These are phyloP conservation scores for Theobroma cacao DNA, from an alignment of 345 rosid species.

Conservation along the genomic window DNA sequence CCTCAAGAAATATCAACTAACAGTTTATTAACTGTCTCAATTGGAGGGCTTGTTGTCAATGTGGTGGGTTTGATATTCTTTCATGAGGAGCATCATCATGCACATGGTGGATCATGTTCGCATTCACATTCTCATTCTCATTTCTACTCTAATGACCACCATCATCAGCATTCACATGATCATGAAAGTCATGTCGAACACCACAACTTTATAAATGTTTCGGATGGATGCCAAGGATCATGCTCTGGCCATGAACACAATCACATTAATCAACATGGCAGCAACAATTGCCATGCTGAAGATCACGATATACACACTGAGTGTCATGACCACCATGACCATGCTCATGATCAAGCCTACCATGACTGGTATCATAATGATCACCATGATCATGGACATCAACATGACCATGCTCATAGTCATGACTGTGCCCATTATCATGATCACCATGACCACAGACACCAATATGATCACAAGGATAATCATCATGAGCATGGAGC, in stretches of 20 bases:
- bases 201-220: slow-evolving; percentile 36
- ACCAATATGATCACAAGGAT: neutral
- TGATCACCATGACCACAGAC: slow-evolving; percentile 5
- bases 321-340: slow-evolving; percentile 23
- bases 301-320: neutral
- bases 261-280: neutral
- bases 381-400: slow-evolving; percentile 15
- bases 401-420: slow-evolving; percentile 18
- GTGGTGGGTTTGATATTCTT: slow-evolving; percentile 85
- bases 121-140: slow-evolving; percentile 54
- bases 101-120: slow-evolving; percentile 88
- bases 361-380: no score
- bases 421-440: slow-evolving; percentile 7
- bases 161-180: slow-evolving; percentile 31
- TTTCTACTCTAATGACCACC: slow-evolving; percentile 32
- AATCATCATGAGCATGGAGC: slow-evolving; percentile 7
- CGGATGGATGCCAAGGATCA: slow-evolving; percentile 33
- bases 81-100: slow-evolving; percentile 99
- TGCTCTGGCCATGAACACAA: slow-evolving; percentile 27
- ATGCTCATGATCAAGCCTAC: slow-evolving; percentile 22
- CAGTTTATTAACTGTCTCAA: slow-evolving; percentile 78
- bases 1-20: slow-evolving; percentile 91
- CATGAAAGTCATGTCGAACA: slow-evolving; percentile 30
- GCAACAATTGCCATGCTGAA: neutral
- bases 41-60: slow-evolving; percentile 92